Base-by-base conservation (phyloP, 139 green algal genomes). In the Spirogloea muscicola region DNA sequence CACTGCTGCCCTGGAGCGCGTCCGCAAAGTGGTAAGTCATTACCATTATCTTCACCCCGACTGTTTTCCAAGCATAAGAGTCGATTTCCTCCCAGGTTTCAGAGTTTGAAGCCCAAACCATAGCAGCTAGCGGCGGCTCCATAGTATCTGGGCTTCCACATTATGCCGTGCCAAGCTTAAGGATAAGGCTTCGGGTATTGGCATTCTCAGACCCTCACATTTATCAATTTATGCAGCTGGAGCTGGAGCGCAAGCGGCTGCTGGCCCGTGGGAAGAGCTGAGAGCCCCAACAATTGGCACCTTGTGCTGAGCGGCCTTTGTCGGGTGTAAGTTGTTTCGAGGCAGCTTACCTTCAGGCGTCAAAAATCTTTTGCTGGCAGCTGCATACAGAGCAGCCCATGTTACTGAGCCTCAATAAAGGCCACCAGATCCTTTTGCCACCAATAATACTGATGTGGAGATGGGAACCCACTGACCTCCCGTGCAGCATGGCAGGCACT, bases 1-100 rank as follows among this genome's bases (percentile, higher is more conserved):
- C 18, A 64, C 52, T 27, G 63, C 37, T 2, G 65, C 86, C 3
- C 48, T 87, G 0, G 63, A 89, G 21, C 83, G 88, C 2, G 87
- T 93, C 1, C 71, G 76, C 49, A 91, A 88, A 81, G 87, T 93
- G 44, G 64, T 93, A 76, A 49, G 67, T 76, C 55, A 64, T 64
- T 16, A 9, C 55, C 9, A 10, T 16, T 13, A 21, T 27, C 55
- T 64, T 9, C 55, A 41, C 29, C 55, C 16, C 31, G 13, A 41
- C 55, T 36, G 10, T 64, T 64, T 9, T 9, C 9, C 13, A 36
- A 41, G 55, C 13, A 16, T 10, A 64, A 10, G 9, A 27, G 33
- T 36, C 33, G 29, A 64, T 36, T 27, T 41, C 55, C 10, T 27
- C 9, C 31, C 9, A 41, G 55, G 9, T 21, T 64, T 9, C 33